Base-by-base conservation (phyloP, 2,329 filamentous ascomycete genomes). In the Ascomycota sp. region DNA sequence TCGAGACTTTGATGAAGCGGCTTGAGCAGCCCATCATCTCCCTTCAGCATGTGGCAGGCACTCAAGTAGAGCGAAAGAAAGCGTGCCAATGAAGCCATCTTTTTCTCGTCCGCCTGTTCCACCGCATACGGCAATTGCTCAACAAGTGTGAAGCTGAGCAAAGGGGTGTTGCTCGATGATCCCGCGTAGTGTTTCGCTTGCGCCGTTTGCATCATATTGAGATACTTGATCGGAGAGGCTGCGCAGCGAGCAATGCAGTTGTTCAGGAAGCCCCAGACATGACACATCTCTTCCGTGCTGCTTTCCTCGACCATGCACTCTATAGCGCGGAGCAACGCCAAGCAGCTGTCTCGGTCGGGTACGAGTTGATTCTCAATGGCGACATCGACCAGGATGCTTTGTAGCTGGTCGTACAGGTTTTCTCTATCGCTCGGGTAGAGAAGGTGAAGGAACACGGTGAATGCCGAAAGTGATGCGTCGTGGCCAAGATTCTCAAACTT, bases 171-270 rank as follows among this genome's bases (percentile, higher is more conserved):
- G 26, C 5, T 11, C 25, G 15, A 3, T 8, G 19, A n/a, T 4
- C 8, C 11, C 12, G 12, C 19, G 19, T n/a, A 15, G 12, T 41
- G 41, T 9, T 44, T 44, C 3, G 40, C 39, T 4, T 44, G 28
- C 22, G 47, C 49, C 25, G 69, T 61, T 31, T 72, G 62, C 19
- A 80, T 50, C 43, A 71, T 57, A 35, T 89, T 77, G 20, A 89
- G 69, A 43, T 93, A 86, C 45, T 82, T 91, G 43, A 91, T 75
- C 0, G 82, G 78, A 17, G 75, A 75, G 3, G 57, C 72, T 11
- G 74, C 73, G 39, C 80, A 79, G 17, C 85, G 69, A 20, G 69
- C 70, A 30, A 80, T 61, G 48, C 81, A 91, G 36, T 91, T 83
- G 43, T 94, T 85, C 19, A 94, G 48, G 43, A 89, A 91, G 1